Evolutionary conservation across 345 rosid genomes (phyloP), one percentile per base, ranked within the genome.

Genomic region (Populus deltoides): DNA sequence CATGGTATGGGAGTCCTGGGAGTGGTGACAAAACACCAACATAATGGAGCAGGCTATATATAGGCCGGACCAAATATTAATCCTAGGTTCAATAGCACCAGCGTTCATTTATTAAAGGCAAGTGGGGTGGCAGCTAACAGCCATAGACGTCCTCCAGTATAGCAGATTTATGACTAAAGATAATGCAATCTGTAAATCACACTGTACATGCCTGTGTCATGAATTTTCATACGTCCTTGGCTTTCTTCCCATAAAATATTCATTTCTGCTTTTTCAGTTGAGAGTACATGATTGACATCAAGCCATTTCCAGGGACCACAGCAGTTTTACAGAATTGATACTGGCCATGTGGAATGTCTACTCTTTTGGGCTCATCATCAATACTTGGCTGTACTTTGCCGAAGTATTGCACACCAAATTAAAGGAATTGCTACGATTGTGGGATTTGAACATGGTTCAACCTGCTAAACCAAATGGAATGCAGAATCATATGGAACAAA

Each of bases 401-500:
- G 24, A 24, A 57, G 63, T 57, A 8, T 8, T 57, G 43, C 1
- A 11, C 59, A 20, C 62, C 33, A 31, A 51, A 31, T 31, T 31
- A 31, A 53, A 4, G 27, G 69, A 69, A 15, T 68, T 55, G n/a
- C 77, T 45, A 22, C 16, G 78, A 45, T 55, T 69, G 65, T n/a
- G 74, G 16, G 57, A 79, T 75, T 35, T 79, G 71, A 74, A 85
- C 82, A 77, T 90, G 93, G 78, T 85, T 89, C 63, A 94, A 68
- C 82, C 89, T 80, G 77, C 85, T 92, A 72, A 86, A 86, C 98
- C 98, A 94, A 76, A 92, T 93, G 49, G 98, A 93, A 77, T 93
- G 97, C 76, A 94, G 90, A 79, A 94, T 91, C 98, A 94, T 90
- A 85, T 92, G 97, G 80, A 94, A 94, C 81, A 94, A 81, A 83